Base-by-base conservation (phyloP, 2,329 filamentous ascomycete species). In the Erysiphe pulchra region DNA sequence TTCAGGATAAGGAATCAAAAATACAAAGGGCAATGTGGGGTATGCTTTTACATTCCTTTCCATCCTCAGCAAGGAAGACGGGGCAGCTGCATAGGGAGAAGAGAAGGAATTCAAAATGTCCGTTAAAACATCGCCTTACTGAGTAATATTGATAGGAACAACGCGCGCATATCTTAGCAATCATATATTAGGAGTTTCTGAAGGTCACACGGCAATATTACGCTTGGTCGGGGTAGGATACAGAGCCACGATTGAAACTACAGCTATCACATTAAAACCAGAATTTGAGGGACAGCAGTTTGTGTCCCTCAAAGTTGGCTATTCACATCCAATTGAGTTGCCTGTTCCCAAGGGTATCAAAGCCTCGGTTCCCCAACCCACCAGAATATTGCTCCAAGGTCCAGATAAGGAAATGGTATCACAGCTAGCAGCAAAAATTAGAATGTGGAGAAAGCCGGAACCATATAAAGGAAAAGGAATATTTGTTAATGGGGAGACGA, bases 381-480 rank as follows among this genome's bases (percentile, higher is more conserved):
- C 90, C 32, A 75, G 86, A 48, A 83, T 98, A 53, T 64, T 98
- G 54, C 65, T 98, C 36, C 85, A 98, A 65, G 85, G 90, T 9
- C 70, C 78, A 45, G 75, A 95, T 60, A 85, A 84, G 59, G 78
- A 92, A 62, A 71, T 77, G 43, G 75, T 98, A 51, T 90, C 85
- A 70, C 77, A 80, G 48, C 94, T 95, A 62, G 90, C 90, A 16
- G 90, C 90, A 0, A 68, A 77, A 54, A 92, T 98, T 53, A 71
- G 84, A 55, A 72, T 68, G 62, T 95, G 87, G 87, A 77, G 90
- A 59, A 73, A 72, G 52, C 90, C 90, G 30, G 90, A 98, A 65
- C 90, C 90, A 52, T 98, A 98, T 65, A 98, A 98, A 74, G 90
- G 90, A 53, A 95, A 98, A 75, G 90, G 90, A 55, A 92, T 98